Evolutionary conservation across 2,329 filamentous ascomycete species (phyloP), one percentile per base, ranked within the genome.

Genomic region (Neopestalotiopsis clavispora): DNA sequence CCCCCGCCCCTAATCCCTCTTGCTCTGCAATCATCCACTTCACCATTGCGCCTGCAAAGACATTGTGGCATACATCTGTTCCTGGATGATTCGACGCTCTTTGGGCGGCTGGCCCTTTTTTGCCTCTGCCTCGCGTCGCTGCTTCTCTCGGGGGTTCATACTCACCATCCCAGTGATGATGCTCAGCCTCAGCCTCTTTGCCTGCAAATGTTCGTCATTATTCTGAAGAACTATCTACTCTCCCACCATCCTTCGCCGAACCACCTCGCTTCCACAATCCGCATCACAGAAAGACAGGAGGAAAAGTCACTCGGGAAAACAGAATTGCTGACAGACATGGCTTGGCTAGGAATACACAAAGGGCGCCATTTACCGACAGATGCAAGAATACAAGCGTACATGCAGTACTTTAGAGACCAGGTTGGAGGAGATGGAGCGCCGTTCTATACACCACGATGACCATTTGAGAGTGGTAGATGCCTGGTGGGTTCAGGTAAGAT

Each of bases 361-460:
- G 84, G 96, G 97, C 84, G 96, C 96, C 72, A 97, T 99, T 79
- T 92, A 93, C 76, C 94, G 97, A 69, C 95, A 98, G 83, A 97
- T 99, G 94, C 93, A 94, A 78, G 96, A 98, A 82, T 98, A 97
- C 82, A 97, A 97, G 83, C 91, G 96, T 75, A 94, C 97, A 79
- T 95, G 94, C 79, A 86, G 88, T 69, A 92, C 92, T 56, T 84
- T 97, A 71, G 95, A 98, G 83, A 86, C 89, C 69, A 92, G 93
- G 77, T 85, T 98, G 71, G 91, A 91, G 77, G 93, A 97, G 73
- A 84, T 97, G 71, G 89, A 93, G 72, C 94, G 94, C 79, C 89
- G 90, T 77, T 89, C 92, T 38, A 87, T 89, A 71, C 90, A 96
- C 81, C 94, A 98, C 82, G 94, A 98, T 81, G 94, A 98, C 75